Evolutionary conservation across 2,329 filamentous ascomycete species (phyloP), one percentile per base, ranked within the genome.

Genomic region (Fusarium zealandicum): DNA sequence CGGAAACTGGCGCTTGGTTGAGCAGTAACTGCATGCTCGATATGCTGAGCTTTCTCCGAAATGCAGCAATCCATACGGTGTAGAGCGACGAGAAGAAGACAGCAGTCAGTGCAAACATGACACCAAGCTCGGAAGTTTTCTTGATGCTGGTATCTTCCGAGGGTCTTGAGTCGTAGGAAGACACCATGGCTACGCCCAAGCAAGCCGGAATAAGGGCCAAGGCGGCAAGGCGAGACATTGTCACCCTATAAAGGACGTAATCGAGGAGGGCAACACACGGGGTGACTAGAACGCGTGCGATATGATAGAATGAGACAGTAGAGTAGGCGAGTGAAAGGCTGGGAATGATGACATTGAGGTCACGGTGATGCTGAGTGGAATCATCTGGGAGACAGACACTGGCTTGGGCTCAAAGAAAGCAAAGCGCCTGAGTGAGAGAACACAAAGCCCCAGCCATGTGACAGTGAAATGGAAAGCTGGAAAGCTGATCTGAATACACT

Each of bases 41-140:
- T 75, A 89, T 84, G 57, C 86, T 80, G 18, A 88, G 78, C 71
- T 83, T 87, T 58, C 82, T 80, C 70, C 88, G 84, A 67, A 86
- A 89, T 64, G 80, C 81, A 43, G 82, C 80, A 67, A 89, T 87
- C 85, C 85, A 88, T 52, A 89, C 82, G 0, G 86, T 89, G 71
- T 90, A 89, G n/a, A 89, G 72, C 3, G 85, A 85, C 36, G 84
- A 88, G 18, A 85, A 84, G 51, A 87, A 79, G n/a, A 89, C 85
- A 44, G 86, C 86, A 2, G 74, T 66, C 49, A 89, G 82, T 25
- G 86, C 85, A 66, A 89, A 88, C 38, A 86, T 68, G 10, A 88
- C 80, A 25, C 87, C 86, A 32, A 87, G 69, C 0, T 75, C 73
- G 13, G 80, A 80, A 1, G 86, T 88, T 0, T 80, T 82, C 71